Base-by-base conservation (phyloP, 2,329 filamentous ascomycete genomes). In the Fusarium redolens region DNA sequence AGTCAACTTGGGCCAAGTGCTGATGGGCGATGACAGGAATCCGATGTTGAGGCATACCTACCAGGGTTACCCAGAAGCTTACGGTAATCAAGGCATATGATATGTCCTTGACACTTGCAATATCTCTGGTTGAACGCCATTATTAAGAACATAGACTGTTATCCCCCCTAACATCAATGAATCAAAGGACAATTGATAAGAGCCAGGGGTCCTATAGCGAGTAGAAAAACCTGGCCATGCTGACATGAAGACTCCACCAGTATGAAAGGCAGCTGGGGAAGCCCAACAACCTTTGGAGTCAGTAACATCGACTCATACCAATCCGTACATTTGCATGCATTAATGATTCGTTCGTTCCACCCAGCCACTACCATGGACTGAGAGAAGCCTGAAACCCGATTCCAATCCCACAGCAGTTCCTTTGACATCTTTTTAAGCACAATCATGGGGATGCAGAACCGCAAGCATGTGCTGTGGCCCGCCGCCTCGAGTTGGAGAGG, bases 181-280 rank as follows among this genome's bases (percentile, higher is more conserved):
- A 28, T 30, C 30, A 18, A 33, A 40, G 7, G 37, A 65, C 48
- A 61, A 30, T 38, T 40, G 45, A 57, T 74, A 69, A 66, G 35
- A 65, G 68, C 71, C 48, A 59, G 69, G 67, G 61, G 59, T 28
- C n/a, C 44, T 69, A 72, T 73, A 73, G 37, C 33, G 28, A 54
- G 61, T 65, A 41, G 52, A 59, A 67, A 35, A 76, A 76, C 69
- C 69, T 70, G 72, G 63, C 70, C 68, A 76, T 59, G 65, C 61
- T 73, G 68, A 69, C 73, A 75, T 69, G 65, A 56, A 60, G 54
- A 66, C 50, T 60, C 65, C 69, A 71, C 71, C 45, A 63, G 38
- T 65, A 57, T 52, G 50, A 38, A 64, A 68, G 56, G 40, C 52
- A 51, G 33, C 55, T n/a, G 11, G 25, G 45, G 25, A 54, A 54